Evolutionary conservation across 495 filamentous ascomycete genomes (phyloP), one percentile per base, ranked within the genome.

Genomic region (Letharia columbiana): DNA sequence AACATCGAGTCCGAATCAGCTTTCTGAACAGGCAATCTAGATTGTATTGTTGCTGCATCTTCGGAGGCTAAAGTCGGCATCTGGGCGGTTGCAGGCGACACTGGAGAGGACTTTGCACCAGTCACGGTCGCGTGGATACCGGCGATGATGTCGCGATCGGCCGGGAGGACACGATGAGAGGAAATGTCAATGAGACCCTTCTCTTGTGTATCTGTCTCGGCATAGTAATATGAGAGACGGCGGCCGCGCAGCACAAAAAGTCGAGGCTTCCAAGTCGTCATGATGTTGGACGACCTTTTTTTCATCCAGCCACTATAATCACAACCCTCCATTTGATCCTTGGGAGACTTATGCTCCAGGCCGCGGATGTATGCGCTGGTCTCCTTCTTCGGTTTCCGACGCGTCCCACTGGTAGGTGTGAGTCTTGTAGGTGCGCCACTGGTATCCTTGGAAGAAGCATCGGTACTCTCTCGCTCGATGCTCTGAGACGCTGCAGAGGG

Each of bases 261-360:
- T 12, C 95, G 87, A 50, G 90, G 86, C 73, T 98, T 98, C 95
- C 95, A 99, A 2, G 91, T 96, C 4, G 91, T 89, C 89, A 97
- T 95, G 60, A 97, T 79, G 68, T 94, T 94, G 4, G 91, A 91
- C 59, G 91, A 96, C 71, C 92, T 87, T 83, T 99, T 99, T 80
- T 96, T 98, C 95, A 99, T 99, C 95, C 95, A 99, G 35, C 95
- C 95, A 69, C 87, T 91, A 72, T 92, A 99, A 71, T 99, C 94
- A 58, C 91, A 93, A 63, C 85, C 87, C 62, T 83, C 78, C 76
- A 96, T 92, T 67, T 94, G 91, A 73, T 96, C 90, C 60, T 85
- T 81, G 0, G 95, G 95, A 0, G 84, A 78, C 69, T 92, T 89
- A 76, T 91, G 90, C 71, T 89, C 85, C 28, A 98, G 78, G 4